These are phyloP conservation scores for Rhodomyrtus psidioides DNA, from an alignment of 441 rosid species.

Conservation along the genomic window DNA sequence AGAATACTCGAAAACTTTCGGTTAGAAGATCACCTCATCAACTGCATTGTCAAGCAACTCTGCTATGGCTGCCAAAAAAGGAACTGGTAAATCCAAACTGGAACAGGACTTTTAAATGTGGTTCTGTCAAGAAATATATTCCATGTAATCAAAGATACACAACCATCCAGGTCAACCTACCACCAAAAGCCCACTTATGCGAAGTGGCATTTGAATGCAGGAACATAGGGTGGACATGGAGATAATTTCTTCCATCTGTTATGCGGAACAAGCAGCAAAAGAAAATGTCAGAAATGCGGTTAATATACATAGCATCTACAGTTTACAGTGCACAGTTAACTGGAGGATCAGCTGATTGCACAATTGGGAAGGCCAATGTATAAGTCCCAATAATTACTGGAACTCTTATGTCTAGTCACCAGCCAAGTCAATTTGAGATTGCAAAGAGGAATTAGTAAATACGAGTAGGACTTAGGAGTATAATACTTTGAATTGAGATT, in stretches of 20 bases:
- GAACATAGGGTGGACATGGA: constrained; percentile 94
- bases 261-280: background rate
- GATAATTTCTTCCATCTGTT: constrained; percentile 66
- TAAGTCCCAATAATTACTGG: background rate
- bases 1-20: background rate
- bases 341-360: background rate
- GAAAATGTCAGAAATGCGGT: background rate
- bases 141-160: background rate
- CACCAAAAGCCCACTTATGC: constrained; percentile 98
- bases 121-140: background rate
- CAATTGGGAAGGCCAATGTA: background rate
- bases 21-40: constrained; percentile 70
- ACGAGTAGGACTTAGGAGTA: background rate
- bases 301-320: background rate
- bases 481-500: constrained; percentile 57
- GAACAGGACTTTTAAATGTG: background rate
- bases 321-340: background rate
- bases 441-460: background rate
- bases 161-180: constrained; percentile 32
- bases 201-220: constrained; percentile 99
- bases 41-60: constrained; percentile 94
- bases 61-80: constrained; percentile 61
- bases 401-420: background rate
- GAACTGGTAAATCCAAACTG: background rate
- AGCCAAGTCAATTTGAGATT: background rate